Evolutionary conservation across 441 rosid species (phyloP).

Genomic region (Omphalea diandra): DNA sequence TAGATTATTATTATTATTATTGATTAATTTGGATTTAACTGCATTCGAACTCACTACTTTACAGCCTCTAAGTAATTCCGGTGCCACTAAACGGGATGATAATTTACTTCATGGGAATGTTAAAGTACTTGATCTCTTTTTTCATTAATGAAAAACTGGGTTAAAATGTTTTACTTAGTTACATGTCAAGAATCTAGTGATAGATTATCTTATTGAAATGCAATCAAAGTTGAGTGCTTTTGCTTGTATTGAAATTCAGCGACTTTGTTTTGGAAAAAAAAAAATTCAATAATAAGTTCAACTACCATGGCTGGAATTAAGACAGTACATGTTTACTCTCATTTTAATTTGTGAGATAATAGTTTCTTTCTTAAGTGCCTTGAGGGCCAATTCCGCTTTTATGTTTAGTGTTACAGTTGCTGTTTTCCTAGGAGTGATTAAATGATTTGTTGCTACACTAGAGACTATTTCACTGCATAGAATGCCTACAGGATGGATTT

Average conservation of each 20-base stretch:
- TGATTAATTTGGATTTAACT: too few species aligned
- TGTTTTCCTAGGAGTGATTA: background rate
- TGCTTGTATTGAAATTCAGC: background rate
- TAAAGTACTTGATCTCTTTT: background rate
- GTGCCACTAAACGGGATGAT: background rate
- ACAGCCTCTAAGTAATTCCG: background rate
- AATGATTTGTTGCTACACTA: constrained; percentile 1
- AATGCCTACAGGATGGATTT: background rate
- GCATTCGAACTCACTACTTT: too few species aligned
- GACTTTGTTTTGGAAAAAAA: too few species aligned
- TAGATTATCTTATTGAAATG: background rate
- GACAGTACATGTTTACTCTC: background rate
- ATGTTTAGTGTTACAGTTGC: too few species aligned
- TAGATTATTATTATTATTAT: too few species aligned
- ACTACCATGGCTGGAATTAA: background rate
- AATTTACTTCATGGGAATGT: too few species aligned
- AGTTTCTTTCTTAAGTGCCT: background rate
- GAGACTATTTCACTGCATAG: background rate
- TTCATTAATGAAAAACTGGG: background rate
- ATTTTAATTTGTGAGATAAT: background rate
- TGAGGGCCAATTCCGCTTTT: background rate
- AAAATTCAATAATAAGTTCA: background rate
- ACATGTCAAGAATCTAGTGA: background rate
- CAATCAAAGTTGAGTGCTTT: too few species aligned
- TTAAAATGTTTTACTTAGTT: background rate